Percentiles rank a stretch among this genome's conserved stretches.
phyloP scores from a whole-genome alignment of 176 grass and related monocot genomes.

The Poa pratensis region DNA sequence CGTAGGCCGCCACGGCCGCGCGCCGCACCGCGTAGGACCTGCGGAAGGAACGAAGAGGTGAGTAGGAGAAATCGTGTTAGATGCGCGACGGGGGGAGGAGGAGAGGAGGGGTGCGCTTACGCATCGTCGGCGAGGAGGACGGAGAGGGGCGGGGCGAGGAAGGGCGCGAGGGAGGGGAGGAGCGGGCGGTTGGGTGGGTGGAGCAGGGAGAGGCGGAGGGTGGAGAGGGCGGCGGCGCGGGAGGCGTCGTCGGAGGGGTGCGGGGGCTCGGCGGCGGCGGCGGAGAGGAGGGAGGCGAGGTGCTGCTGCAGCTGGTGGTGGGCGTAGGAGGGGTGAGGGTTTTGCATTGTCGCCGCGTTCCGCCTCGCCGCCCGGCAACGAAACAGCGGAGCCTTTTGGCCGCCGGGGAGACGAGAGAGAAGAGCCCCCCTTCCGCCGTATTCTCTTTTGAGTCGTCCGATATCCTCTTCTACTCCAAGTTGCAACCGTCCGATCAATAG shows the following conservation, averaged over 20 bases:
- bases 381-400: conserved; percentile 9
- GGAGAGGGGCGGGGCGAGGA: conserved; percentile 65
- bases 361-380: conserved; percentile 13
- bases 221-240: conserved; percentile 70
- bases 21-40: conserved; percentile 81
- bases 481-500: background rate
- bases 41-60: conserved; percentile 35
- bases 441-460: conserved; percentile 32
- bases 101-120: conserved; percentile 26
- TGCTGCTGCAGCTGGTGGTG: conserved; percentile 94
- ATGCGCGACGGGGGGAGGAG: background rate
- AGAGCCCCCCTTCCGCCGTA: conserved; percentile 4
- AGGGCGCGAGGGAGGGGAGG: conserved; percentile 73
- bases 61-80: background rate
- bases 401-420: background rate
- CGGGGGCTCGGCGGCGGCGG: conserved; percentile 47
- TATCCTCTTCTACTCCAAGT: background rate
- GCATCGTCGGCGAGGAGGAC: conserved; percentile 61
- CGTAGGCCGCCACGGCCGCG: conserved; percentile 81
- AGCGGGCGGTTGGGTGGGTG: conserved; percentile 78
- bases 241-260: conserved; percentile 66
- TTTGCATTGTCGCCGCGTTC: conserved; percentile 41
- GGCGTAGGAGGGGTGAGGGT: conserved; percentile 65
- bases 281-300: conserved; percentile 77
- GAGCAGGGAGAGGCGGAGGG: conserved; percentile 79